phyloP scores from a whole-genome alignment of 805 yeast genomes.

The Suhomyces xylopsoci region DNA sequence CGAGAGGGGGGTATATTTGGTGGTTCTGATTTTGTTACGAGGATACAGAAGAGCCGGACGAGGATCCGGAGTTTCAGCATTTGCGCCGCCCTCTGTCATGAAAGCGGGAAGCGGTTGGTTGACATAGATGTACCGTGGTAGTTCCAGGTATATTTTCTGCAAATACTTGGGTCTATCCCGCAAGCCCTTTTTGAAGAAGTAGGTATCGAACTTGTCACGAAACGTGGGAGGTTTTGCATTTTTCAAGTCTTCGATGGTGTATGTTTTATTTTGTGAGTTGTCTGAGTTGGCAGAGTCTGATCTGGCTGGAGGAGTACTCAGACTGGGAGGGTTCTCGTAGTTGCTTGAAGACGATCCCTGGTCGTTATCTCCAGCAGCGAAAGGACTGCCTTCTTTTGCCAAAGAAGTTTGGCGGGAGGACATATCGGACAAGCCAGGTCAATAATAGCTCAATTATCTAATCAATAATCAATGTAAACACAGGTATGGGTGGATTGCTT shows the following conservation, averaged over 20 bases:
- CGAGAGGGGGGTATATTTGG: constrained; percentile 57
- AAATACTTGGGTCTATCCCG: constrained; percentile 33
- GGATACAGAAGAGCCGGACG: constrained; percentile 40
- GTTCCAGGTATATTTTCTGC: constrained; percentile 35
- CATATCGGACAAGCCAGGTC: neutral
- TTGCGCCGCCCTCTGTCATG: constrained; percentile 22
- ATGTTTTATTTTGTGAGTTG: neutral
- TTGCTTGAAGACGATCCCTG: constrained; percentile 3
- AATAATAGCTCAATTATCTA: neutral
- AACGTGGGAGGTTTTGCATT: constrained; percentile 12
- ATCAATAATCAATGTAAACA: too few species aligned
- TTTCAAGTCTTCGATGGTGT: constrained; percentile 10
- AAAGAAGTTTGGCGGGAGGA: neutral
- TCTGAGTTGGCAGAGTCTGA: constrained; percentile 1
- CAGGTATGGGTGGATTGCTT: neutral
- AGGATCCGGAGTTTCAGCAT: neutral
- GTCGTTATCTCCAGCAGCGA: neutral
- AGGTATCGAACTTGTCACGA: constrained; percentile 8
- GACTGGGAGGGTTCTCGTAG: constrained; percentile 7
- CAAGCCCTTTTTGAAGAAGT: constrained; percentile 15
- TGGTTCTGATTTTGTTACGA: constrained; percentile 59
- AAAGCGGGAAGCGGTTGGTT: constrained; percentile 48
- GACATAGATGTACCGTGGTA: constrained; percentile 46
- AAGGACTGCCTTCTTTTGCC: neutral
- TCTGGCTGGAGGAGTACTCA: constrained; percentile 7